Conservation (phyloP, 2,329 filamentous ascomycete species). For the Fusarium cyanostomum region DNA sequence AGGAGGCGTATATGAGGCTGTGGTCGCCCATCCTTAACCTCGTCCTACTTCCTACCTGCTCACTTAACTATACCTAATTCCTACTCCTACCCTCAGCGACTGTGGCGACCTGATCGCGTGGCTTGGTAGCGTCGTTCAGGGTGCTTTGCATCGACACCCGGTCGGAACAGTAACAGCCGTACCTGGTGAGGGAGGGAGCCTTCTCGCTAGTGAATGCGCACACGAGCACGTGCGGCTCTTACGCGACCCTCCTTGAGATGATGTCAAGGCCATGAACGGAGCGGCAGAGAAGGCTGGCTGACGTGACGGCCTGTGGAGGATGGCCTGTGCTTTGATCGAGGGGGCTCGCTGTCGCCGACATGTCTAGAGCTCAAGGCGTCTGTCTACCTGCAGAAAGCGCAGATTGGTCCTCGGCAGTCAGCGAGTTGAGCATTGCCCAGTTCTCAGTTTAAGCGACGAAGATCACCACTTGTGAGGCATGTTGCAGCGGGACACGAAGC, state of each 20-base stretch:
- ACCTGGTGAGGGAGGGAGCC: not conserved
- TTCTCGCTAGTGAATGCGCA: not conserved
- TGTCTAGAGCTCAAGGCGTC: too few species aligned
- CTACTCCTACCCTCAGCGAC: constrained; percentile 2
- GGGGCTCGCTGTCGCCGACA: too few species aligned
- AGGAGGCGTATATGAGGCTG: too few species aligned
- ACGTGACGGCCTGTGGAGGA: not conserved
- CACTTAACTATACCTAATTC: constrained; percentile 4
- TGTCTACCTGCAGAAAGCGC: too few species aligned
- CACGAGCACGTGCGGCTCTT: not conserved
- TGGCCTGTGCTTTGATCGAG: not conserved
- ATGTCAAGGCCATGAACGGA: not conserved
- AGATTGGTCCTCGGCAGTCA: too few species aligned
- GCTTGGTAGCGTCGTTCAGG: constrained; percentile 1
- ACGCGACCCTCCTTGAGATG: not conserved
- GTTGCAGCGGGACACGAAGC: too few species aligned
- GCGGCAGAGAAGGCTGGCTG: not conserved
- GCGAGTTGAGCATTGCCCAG: too few species aligned
- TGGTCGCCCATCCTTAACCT: not conserved
- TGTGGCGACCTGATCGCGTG: not conserved
- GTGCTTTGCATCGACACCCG: not conserved
- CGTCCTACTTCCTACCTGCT: not conserved
- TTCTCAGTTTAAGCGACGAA: too few species aligned
- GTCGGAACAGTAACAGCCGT: not conserved
- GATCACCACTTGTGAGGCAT: too few species aligned